These are phyloP conservation scores for Teratosphaeriaceae sp. DNA, from an alignment of 2,329 filamentous ascomycete species.

Conservation along the genomic window DNA sequence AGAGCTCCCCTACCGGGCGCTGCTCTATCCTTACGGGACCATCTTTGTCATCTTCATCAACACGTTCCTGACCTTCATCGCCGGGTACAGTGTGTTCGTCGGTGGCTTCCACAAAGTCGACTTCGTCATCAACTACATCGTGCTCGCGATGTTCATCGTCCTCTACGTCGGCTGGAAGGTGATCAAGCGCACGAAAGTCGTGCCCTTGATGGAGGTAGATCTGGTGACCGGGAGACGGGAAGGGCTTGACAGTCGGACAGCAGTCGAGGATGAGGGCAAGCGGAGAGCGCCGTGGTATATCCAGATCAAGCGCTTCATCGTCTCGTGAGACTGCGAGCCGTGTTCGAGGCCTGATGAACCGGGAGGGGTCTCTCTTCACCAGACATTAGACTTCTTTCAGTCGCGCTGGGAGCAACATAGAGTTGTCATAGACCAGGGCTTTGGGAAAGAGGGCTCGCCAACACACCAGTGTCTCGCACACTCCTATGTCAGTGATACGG, in stretches of 20 bases:
- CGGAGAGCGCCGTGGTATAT: neutral
- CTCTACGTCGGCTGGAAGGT: conserved; percentile 57
- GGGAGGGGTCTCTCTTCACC: no score
- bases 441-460: no score
- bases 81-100: conserved; percentile 46
- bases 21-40: conserved; percentile 57
- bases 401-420: no score
- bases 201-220: conserved; percentile 36
- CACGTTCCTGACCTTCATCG: conserved; percentile 63
- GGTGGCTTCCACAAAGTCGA: conserved; percentile 21
- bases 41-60: conserved; percentile 62
- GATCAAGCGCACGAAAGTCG: conserved; percentile 30
- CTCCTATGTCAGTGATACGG: no score
- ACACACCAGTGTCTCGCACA: no score
- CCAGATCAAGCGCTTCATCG: neutral
- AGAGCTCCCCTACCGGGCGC: conserved; percentile 44
- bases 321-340: no score
- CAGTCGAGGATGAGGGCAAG: neutral
- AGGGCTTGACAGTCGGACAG: neutral
- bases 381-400: no score
- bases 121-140: conserved; percentile 61
- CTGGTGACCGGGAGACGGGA: conserved; percentile 16
- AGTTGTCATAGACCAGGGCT: no score
- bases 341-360: no score
- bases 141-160: conserved; percentile 56